Evolutionary conservation across 768 basidiomycete species (phyloP), one percentile per base, ranked within the genome.

Genomic region (Dictyophora rubrovolvata): DNA sequence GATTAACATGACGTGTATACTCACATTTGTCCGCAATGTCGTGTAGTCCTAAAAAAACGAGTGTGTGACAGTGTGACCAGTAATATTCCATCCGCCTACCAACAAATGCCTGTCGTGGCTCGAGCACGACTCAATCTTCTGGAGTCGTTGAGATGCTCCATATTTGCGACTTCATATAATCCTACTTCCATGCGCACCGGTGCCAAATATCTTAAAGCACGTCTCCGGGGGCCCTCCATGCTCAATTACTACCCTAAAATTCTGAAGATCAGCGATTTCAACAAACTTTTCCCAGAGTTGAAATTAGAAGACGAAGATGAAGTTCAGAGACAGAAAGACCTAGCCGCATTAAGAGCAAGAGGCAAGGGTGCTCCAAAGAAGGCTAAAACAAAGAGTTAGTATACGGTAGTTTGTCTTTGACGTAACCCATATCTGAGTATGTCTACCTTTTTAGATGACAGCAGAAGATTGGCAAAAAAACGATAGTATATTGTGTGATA

Each of bases 141-240:
- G 62, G 78, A 71, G 1, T 78, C 80, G 53, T 74, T 88, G 5
- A 85, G 85, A 48, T 85, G 83, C 68, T 68, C 76, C 47, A 81
- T 97, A 55, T 95, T 97, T 67, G 82, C 92, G 67, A 95, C 91
- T 9, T 76, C 86, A 3, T 92, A 88, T 73, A 97, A 97, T 72
- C 94, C 94, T 0, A 79, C 79, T 1, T 81, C 80, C 23, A 69
- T 82, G 14, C 85, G 94, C 17, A 93, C 89, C 0, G 95, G 95
- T 17, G 87, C 92, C 23, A 97, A 97, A 74, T 93, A 95, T 74
- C 83, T 97, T 50, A 84, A 87, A 18, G 77, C 80, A 14, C 79
- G 87, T 17, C 81, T 97, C 36, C 82, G 85, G 0, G 95, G 94
- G 0, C 92, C 92, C 0, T 79, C 90, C 23, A 89, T 96, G 85